These are phyloP conservation scores for Russula foetens DNA, from an alignment of 768 basidiomycete species.

Conservation along the genomic window DNA sequence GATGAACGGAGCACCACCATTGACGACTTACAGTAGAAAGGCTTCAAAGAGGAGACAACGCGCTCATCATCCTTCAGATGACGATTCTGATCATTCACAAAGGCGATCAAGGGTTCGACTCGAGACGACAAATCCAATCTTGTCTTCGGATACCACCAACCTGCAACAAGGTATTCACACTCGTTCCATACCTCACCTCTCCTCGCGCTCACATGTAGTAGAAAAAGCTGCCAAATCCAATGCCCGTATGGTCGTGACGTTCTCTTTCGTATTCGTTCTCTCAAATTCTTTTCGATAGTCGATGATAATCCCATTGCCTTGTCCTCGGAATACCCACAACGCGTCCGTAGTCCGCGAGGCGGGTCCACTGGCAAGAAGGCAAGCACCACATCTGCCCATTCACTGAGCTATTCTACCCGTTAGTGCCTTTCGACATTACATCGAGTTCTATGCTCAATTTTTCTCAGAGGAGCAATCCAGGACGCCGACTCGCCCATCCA, in stretches of 20 bases:
- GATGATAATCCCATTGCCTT: not conserved
- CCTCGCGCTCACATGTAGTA: not conserved
- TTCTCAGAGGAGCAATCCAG: not conserved
- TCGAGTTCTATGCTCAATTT: not conserved
- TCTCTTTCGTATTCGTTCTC: not conserved
- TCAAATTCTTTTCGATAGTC: not conserved
- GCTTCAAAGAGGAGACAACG: not conserved
- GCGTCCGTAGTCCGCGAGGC: not conserved
- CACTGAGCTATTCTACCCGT: not conserved
- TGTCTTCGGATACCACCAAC: too few relatives aligned
- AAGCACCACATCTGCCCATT: not conserved
- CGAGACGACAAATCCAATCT: not conserved
- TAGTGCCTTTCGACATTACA: not conserved
- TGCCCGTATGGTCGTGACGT: not conserved
- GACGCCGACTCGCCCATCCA: not conserved
- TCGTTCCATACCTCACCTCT: not conserved
- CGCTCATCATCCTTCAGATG: not conserved
- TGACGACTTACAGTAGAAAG: constrained; percentile 8
- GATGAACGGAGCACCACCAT: constrained; percentile 5
- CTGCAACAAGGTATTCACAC: not conserved
- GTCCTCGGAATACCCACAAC: not conserved
- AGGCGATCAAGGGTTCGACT: constrained; percentile 26
- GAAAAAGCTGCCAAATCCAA: not conserved
- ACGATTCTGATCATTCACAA: constrained; percentile 17
- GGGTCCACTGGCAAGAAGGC: not conserved